Base-by-base conservation (phyloP, 257 asterid species). In the Plantago ovata region DNA sequence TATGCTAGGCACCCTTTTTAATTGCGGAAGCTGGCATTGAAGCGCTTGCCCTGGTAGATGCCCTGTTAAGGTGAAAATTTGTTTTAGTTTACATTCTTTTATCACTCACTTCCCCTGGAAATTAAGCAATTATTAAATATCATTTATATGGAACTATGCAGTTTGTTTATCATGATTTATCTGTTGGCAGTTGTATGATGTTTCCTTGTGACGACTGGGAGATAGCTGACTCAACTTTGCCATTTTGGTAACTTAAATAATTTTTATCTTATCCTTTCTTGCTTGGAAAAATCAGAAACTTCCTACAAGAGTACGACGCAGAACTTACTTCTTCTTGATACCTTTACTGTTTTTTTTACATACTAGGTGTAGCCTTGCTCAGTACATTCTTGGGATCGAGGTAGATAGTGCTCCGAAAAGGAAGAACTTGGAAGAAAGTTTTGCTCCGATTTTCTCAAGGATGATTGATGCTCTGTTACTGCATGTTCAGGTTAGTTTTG, bases 181-280 rank as follows among this genome's bases (percentile, higher is more conserved):
- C 46, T 75, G 51, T 54, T 69, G 81, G 76, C 89, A 89, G 95
- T 56, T 86, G 95, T 61, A 82, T 74, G 56, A 72, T 84, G 67
- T 89, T 81, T 81, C 86, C 87, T 70, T 73, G 92, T 71, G 95
- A 79, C 58, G 95, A 82, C 61, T 89, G 97, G 95, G 95, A 86
- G 63, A 84, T 89, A 49, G 97, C 83, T 2, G 94, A 86, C 73
- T 86, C 91, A 58, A 89, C 97, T 55, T 73, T 89, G 76, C 97
- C 77, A 65, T 89, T 86, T 71, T 89, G 97, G 97, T 89, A 80
- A 62, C 44, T 48, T 47, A 50, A 36, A 62, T 58, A 18, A 38
- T 22, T 36, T n/a, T 47, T 61, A 61, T 65, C 43, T 33, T 44
- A 40, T 41, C 57, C 19, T 50, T 41, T 60, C 51, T 64, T 66